Percentiles rank a stretch among this genome's conserved stretches.
These are phyloP conservation scores for Ceratobasidium papillatum DNA, from an alignment of 1,284 basidiomycete genomes.

Conservation along the genomic window DNA sequence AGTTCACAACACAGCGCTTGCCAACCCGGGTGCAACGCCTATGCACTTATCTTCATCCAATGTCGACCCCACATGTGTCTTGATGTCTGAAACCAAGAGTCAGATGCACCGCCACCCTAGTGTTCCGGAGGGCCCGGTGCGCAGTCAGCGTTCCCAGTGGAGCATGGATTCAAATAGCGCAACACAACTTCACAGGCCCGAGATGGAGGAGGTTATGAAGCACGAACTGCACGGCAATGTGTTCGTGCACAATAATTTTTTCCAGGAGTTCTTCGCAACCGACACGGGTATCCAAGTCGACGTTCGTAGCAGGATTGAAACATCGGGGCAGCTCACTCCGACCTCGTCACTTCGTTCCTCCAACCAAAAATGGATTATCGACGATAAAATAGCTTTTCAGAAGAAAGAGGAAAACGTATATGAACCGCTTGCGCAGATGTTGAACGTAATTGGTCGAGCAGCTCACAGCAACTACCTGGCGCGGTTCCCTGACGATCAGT, in stretches of 20 bases:
- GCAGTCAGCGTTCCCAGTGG: not conserved
- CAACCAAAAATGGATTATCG: not conserved
- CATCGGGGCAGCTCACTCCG: not conserved
- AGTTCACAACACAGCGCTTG: not conserved
- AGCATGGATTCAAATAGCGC: not conserved
- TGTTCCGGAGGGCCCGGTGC: not conserved
- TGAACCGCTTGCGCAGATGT: not conserved
- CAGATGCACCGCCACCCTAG: not conserved
- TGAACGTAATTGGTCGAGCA: slow-evolving; percentile 1
- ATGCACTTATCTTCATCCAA: not conserved
- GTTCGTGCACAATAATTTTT: not conserved
- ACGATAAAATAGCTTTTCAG: not conserved
- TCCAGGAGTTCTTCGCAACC: slow-evolving; percentile 11
- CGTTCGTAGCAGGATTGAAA: not conserved
- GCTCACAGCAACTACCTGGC: not conserved
- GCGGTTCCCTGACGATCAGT: not conserved
- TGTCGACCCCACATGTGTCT: not conserved
- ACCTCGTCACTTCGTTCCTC: not conserved
- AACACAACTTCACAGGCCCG: not conserved
- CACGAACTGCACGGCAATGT: slow-evolving; percentile 12
- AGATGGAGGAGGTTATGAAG: slow-evolving; percentile 12
- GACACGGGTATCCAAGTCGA: not conserved
- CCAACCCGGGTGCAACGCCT: not conserved
- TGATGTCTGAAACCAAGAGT: not conserved
- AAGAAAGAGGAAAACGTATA: not conserved